Base-by-base conservation (phyloP, 257 asterid species). In the Perilla frutescens region DNA sequence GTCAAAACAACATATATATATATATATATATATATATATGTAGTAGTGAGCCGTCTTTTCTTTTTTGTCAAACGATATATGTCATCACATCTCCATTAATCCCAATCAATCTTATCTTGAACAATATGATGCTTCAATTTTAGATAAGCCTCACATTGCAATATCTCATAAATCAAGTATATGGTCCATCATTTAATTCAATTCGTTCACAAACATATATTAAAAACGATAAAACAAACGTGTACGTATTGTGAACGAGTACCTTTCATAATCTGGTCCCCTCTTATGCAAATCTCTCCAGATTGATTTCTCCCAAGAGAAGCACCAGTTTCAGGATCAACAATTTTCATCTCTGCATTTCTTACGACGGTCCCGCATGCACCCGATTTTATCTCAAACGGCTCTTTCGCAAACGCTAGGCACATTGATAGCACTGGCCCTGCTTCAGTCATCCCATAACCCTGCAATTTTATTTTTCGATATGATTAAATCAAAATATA, bases 251-350 rank as follows among this genome's bases (percentile, higher is more conserved):
- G 37, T 2, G 1, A 34, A 34, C n/a, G 3, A 50, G 56, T 50
- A 90, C 97, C 98, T 88, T 91, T 91, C 98, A 93, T 93, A 89
- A 93, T 90, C 47, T 91, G 96, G 14, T 91, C 96, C 1, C 97
- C 98, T 66, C 93, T 74, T 0, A 93, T 91, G 71, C 98, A 93
- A 54, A 93, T 93, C 73, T 93, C 98, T 12, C 98, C 98, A 1
- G 91, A 47, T 71, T 89, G 88, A 53, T 93, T 93, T 0, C 90
- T 89, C 13, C 87, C 86, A 0, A 93, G 60, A 54, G 97, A 89
- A 5, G 71, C 82, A 15, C 91, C 93, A 0, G 87, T 88, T 34
- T 88, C 87, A 0, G 84, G 77, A 39, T 93, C 91, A 0, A 93
- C 84, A 2, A 93, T 91, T 72, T 86, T 93, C 98, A 93, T 88